Evolutionary conservation across 768 basidiomycete genomes (phyloP).

Genomic region (Suillus subluteus): DNA sequence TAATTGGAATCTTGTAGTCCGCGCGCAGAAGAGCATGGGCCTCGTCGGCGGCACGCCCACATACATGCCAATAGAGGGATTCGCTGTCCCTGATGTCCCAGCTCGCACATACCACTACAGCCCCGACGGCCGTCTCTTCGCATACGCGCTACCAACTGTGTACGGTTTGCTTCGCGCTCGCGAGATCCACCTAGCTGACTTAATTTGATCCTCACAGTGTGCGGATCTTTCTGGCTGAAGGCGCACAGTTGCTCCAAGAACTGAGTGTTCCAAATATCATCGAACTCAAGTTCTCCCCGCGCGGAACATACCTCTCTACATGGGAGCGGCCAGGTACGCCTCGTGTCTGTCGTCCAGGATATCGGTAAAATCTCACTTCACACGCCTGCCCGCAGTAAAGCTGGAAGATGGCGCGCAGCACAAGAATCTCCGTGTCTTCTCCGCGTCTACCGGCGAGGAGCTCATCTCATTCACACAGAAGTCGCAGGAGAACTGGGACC

Average conservation of each 20-base stretch:
- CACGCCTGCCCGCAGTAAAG: slow-evolving; percentile 53
- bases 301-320: slow-evolving; percentile 90
- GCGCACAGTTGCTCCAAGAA: slow-evolving; percentile 73
- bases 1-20: slow-evolving; percentile 52
- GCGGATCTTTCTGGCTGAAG: slow-evolving; percentile 76
- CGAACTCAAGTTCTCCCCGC: slow-evolving; percentile 91
- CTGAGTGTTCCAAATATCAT: slow-evolving; percentile 74
- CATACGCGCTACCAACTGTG: slow-evolving; percentile 78
- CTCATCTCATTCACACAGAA: slow-evolving; percentile 89
- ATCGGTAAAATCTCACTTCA: slow-evolving; percentile 18
- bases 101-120: slow-evolving; percentile 83
- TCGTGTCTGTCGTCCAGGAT: slow-evolving; percentile 26
- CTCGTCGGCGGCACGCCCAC: slow-evolving; percentile 82
- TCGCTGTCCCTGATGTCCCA: slow-evolving; percentile 67
- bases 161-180: slow-evolving; percentile 44
- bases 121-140: slow-evolving; percentile 84
- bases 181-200: slow-evolving; percentile 20
- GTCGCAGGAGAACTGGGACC: slow-evolving; percentile 86
- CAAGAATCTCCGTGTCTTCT: slow-evolving; percentile 94
- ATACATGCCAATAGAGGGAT: slow-evolving; percentile 67
- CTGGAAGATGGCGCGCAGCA: slow-evolving; percentile 89
- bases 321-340: slow-evolving; percentile 87
- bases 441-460: slow-evolving; percentile 83
- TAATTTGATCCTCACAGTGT: slow-evolving; percentile 49
- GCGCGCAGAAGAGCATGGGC: slow-evolving; percentile 92